phyloP scores from a whole-genome alignment of 345 rosid genomes.

The Streptanthus diversifolius region DNA sequence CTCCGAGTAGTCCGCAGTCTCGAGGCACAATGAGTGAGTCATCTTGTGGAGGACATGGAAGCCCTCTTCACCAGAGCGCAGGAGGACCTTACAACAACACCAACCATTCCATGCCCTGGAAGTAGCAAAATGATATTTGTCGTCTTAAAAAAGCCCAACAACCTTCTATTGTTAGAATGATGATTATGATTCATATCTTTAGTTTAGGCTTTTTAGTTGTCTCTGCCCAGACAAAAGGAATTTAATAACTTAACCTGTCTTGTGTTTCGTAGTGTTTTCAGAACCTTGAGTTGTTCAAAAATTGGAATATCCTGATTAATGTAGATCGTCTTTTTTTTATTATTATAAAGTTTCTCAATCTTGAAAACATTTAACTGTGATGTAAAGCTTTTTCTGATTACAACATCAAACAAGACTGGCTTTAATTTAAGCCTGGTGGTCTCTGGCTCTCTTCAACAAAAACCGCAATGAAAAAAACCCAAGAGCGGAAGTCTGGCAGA shows the following conservation, averaged over 20 bases:
- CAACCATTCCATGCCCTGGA: conserved; percentile 55
- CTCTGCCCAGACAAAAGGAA: neutral
- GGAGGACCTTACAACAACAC: conserved; percentile 47
- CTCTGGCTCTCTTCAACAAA: conserved; percentile 58
- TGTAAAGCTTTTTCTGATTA: conserved; percentile 41
- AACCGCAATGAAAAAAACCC: conserved; percentile 62
- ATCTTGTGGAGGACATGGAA: conserved; percentile 49
- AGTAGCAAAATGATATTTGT: conserved; percentile 30
- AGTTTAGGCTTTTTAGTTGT: conserved; percentile 10
- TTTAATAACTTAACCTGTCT: conserved; percentile 1
- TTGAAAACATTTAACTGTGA: neutral
- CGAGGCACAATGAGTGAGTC: conserved; percentile 59
- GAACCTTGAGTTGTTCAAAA: neutral
- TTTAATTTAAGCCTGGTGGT: neutral
- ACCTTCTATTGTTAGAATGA: neutral
- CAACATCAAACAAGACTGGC: conserved; percentile 7
- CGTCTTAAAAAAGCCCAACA: neutral
- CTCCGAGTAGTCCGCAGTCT: conserved; percentile 49
- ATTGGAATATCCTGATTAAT: conserved; percentile 4
- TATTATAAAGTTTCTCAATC: neutral
- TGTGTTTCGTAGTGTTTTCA: neutral
- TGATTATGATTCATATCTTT: neutral
- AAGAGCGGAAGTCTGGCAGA: conserved; percentile 76
- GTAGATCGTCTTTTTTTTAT: neutral
- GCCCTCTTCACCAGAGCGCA: conserved; percentile 56